These are phyloP conservation scores for Perilla frutescens DNA, from an alignment of 257 asterid species.

Conservation along the genomic window DNA sequence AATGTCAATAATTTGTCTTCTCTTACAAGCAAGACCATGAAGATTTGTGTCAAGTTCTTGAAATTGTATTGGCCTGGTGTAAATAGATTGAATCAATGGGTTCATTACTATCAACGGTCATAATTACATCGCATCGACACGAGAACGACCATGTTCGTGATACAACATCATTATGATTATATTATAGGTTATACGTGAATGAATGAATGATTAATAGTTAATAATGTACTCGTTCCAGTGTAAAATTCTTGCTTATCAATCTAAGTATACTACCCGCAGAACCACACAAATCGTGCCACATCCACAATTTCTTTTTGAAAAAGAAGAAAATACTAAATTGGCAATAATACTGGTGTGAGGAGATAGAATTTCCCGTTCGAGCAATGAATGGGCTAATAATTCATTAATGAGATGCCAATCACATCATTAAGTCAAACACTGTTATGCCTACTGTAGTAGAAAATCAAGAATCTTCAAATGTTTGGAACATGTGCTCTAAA, in stretches of 20 bases:
- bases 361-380: too few species aligned
- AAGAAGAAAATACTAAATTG: too few species aligned
- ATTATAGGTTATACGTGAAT: too few species aligned
- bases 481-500: constrained; percentile 31
- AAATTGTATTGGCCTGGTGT: constrained; percentile 27
- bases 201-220: too few species aligned
- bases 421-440: constrained; percentile 21
- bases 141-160: background rate
- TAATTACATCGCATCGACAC: background rate
- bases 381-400: constrained; percentile 3
- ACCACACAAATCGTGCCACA: too few species aligned
- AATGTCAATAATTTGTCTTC: constrained; percentile 30
- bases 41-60: constrained; percentile 36
- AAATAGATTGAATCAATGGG: background rate
- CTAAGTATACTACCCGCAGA: too few species aligned
- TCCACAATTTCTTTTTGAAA: too few species aligned
- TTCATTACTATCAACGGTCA: background rate
- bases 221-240: too few species aligned
- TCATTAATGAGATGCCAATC: constrained; percentile 16
- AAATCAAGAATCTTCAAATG: constrained; percentile 27
- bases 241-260: too few species aligned
- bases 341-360: too few species aligned
- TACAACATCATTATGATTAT: too few species aligned
- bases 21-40: constrained; percentile 31
- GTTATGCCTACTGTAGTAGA: background rate